These are phyloP conservation scores for Luvunga scandens DNA, from an alignment of 345 rosid genomes.

Conservation along the genomic window DNA sequence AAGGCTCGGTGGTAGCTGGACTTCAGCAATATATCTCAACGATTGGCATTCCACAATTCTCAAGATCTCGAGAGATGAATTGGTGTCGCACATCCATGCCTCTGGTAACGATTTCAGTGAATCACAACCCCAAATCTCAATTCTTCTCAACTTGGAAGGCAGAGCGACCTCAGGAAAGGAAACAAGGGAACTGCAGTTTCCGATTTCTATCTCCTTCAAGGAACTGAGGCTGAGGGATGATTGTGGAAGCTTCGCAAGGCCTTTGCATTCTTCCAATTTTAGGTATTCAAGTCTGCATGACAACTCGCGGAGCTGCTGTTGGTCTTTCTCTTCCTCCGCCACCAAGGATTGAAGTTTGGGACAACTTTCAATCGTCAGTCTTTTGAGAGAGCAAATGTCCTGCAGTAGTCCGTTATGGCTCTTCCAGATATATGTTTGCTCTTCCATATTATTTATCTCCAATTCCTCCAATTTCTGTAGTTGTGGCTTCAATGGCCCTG, in stretches of 20 bases:
- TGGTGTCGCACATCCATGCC: no score
- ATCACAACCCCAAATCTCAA: rapidly evolving
- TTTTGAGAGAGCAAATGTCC: neutral
- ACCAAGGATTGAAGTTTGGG: neutral
- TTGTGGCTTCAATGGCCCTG: neutral
- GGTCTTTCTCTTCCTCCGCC: no score
- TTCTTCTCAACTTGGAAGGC: neutral
- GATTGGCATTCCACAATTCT: rapidly evolving
- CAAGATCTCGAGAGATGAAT: neutral
- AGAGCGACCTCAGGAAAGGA: neutral
- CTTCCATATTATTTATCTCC: no score
- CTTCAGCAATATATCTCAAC: neutral
- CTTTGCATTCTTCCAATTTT: rapidly evolving
- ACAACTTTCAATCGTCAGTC: rapidly evolving
- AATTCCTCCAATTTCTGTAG: neutral
- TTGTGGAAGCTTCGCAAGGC: no score
- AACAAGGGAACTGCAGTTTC: neutral
- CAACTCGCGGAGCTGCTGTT: no score
- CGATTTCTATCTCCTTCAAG: neutral
- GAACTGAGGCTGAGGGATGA: no score
- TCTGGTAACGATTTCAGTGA: no score
- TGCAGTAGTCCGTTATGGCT: neutral
- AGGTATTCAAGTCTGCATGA: no score
- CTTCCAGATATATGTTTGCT: neutral
- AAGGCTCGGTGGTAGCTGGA: no score